A percentile compares a stretch with the other conserved stretches of the same genome.
Conservation (phyloP, 345 rosid species). For the Murraya koenigii region DNA sequence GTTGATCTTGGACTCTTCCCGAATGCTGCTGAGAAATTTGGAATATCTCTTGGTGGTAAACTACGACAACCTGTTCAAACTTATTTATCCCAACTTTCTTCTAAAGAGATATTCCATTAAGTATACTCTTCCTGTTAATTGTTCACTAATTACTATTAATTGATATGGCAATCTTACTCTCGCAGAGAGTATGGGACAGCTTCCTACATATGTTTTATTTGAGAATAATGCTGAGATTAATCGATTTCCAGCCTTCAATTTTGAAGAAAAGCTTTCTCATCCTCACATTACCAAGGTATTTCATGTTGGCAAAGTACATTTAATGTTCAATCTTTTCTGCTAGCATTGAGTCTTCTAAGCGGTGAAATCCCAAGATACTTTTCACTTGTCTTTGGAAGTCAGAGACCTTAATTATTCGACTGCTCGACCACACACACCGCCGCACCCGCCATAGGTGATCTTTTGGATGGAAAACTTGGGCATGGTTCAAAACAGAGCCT, state of each 20-base stretch:
- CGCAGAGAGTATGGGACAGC: constrained; percentile 70
- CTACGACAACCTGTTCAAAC: background rate
- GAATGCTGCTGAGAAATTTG: constrained; percentile 79
- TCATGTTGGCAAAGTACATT: background rate
- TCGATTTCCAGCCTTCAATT: constrained; percentile 73
- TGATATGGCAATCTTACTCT: constrained; percentile 13
- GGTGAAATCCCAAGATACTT: no score
- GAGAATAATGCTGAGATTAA: constrained; percentile 74
- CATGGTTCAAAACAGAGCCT: background rate
- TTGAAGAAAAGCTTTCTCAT: constrained; percentile 53
- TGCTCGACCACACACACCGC: no score
- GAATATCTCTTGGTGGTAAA: constrained; percentile 77
- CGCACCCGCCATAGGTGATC: no score
- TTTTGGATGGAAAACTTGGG: background rate
- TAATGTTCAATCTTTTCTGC: background rate
- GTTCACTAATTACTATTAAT: background rate
- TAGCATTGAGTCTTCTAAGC: background rate
- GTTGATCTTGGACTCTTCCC: constrained; percentile 94
- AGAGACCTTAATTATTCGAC: no score
- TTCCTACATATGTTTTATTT: constrained; percentile 79
- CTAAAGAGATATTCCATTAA: background rate
- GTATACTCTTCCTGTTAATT: background rate
- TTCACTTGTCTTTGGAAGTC: no score
- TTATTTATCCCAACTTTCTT: background rate
- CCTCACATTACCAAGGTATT: constrained; percentile 71